Evolutionary conservation across 2,329 filamentous ascomycete genomes (phyloP), one percentile per base, ranked within the genome.

Genomic region (Metarhizium brunneum): DNA sequence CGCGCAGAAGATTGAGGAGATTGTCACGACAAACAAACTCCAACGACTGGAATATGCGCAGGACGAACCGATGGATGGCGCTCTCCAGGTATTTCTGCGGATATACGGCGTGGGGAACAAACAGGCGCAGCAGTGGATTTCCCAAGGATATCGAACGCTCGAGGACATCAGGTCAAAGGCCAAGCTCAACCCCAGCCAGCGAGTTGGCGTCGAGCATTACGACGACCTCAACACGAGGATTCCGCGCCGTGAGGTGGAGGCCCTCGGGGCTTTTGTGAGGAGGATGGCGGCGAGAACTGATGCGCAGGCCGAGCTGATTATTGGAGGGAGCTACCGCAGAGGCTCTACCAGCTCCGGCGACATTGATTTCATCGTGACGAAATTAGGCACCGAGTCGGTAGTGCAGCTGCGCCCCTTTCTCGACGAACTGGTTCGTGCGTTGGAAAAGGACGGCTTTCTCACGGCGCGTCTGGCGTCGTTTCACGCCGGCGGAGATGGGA

Each of bases 1-100:
- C 1, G 91, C 91, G 0, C 76, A 81, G 30, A 96, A 96, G 68
- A 94, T 97, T 59, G 89, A 94, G 63, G 92, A 96, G 66, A 95
- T 96, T 47, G 88, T 84, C 2, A 76, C 78, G 43, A 96, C 90
- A 0, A 81, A 90, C 63, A 76, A 78, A 30, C 79, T 96, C 1
- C 80, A 80, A 47, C 80, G 86, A 42, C 77, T 96, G 0, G 87
- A 95, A 38, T 83, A 85, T 62, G 82, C 87, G 0, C 79, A 81
- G 54, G 70, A 77, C 3, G 87, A 95, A 50, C 82, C 86, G 0
- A 75, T 78, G n/a, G 83, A 90, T 59, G 71, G 77, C 16, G 71
- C 82, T 0, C 71, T 95, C 1, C 81, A 85, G 56, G 68, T 82
- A 0, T 96, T 96, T 64, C 76, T 90, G 29, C 80, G 84, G 0